Percentiles rank a stretch among this genome's conserved stretches.
These are phyloP conservation scores for Pythium plurisporium DNA, from an alignment of 352 stramenopile genomes.

Conservation along the genomic window DNA sequence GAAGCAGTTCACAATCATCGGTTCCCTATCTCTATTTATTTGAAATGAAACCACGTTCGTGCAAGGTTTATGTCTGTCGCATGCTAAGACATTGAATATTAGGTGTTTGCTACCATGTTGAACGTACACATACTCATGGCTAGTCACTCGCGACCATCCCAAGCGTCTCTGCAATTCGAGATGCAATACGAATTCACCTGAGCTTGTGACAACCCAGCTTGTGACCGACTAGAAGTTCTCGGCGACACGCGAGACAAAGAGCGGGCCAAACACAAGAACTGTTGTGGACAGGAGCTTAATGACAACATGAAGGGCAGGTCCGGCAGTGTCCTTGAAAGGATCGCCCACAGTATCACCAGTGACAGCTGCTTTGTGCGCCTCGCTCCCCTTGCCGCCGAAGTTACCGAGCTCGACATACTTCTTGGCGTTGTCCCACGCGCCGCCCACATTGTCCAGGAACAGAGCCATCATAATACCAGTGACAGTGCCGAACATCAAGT, in stretches of 20 bases:
- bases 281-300: slow-evolving; percentile 99
- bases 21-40: slow-evolving; percentile 48
- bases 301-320: slow-evolving; percentile 98
- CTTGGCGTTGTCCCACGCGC: slow-evolving; percentile 99
- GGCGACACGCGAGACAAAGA: slow-evolving; percentile 88
- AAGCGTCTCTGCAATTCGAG: neutral
- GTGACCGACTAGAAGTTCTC: slow-evolving; percentile 5
- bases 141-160: too few relatives aligned
- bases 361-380: slow-evolving; percentile 97
- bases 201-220: neutral
- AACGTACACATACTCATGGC: too few relatives aligned
- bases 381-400: slow-evolving; percentile 92
- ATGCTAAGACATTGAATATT: too few relatives aligned
- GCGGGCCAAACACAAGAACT: slow-evolving; percentile 98
- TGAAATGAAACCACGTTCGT: slow-evolving; percentile 16
- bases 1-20: slow-evolving; percentile 35
- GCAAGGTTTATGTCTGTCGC: too few relatives aligned
- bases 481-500: slow-evolving; percentile 95
- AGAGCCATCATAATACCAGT: slow-evolving; percentile 98
- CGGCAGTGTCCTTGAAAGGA: slow-evolving; percentile 99
- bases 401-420: slow-evolving; percentile 99
- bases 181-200: neutral
- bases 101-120: too few relatives aligned
- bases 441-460: slow-evolving; percentile 99
- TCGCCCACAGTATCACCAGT: slow-evolving; percentile 99